Base-by-base conservation (phyloP, 306 rosid genomes). In the Vachellia collinsii region DNA sequence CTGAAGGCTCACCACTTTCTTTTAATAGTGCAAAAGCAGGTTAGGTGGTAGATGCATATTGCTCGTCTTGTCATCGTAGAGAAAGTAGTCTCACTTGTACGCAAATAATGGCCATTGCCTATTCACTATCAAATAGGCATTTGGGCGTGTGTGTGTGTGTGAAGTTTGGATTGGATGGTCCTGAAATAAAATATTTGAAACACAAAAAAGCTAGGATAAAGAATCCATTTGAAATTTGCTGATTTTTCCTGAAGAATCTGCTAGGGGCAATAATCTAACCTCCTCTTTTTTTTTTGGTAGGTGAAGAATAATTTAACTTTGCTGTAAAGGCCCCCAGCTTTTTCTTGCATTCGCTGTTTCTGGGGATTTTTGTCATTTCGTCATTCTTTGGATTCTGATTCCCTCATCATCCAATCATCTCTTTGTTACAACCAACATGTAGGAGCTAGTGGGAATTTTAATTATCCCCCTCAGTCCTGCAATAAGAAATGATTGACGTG, bases 11-110 rank as follows among this genome's bases (percentile, higher is more conserved):
- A 58, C 84, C 81, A 72, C 59, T 42, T 83, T 81, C 34, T 83
- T 19, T 56, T 61, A 58, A 56, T 34, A 84, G 93, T 0, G 42
- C 12, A 14, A 42, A 58, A 54, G 70, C 70, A 37, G 71, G 16
- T 62, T 38, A 74, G 80, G 48, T 78, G 84, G 51, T 70, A 73
- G 8, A 58, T 68, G 47, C 8, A 6, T 10, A 56, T 62, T 87
- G 87, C 80, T 19, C 74, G 66, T 74, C 77, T 76, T 88, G 86
- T 87, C 68, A 77, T 58, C 86, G 79, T 58, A 29, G 73, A 91
- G 89, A 86, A 86, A 61, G 75, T 58, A 61, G 72, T 73, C 79
- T 79, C 75, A 11, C 36, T 25, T 23, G 44, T 20, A 72, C 74
- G 16, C 77, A 63, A 47, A 48, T 48, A 43, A 67, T 75, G 74